Percentiles rank a stretch among this genome's conserved stretches.
These are phyloP conservation scores for Colletotrichum acutatum DNA, from an alignment of 2,329 filamentous ascomycete genomes.

Conservation along the genomic window DNA sequence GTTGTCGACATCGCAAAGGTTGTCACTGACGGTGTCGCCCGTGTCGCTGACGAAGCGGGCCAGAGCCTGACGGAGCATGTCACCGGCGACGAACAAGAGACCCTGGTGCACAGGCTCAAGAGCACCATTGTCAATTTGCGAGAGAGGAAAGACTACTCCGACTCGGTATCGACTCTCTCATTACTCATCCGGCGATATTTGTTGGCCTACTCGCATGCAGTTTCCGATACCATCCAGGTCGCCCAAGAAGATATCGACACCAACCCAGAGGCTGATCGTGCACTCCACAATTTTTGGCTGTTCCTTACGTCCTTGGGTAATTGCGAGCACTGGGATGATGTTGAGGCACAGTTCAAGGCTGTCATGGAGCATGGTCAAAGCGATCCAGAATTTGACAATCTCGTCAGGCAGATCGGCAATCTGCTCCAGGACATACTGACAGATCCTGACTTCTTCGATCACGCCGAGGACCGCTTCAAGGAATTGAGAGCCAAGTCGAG, in stretches of 20 bases:
- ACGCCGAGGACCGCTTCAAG: conserved; percentile 68
- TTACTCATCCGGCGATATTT: conserved; percentile 83
- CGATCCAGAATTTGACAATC: conserved; percentile 84
- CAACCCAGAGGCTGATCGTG: conserved; percentile 80
- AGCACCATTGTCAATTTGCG: conserved; percentile 79
- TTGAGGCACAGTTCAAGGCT: conserved; percentile 74
- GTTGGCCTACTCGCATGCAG: conserved; percentile 78
- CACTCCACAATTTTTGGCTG: conserved; percentile 82
- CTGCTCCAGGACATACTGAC: conserved; percentile 84
- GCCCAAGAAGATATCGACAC: conserved; percentile 77
- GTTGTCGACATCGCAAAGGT: conserved; percentile 64
- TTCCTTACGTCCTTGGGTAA: conserved; percentile 85
- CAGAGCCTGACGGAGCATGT: conserved; percentile 81
- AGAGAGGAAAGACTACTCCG: conserved; percentile 82
- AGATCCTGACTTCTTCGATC: conserved; percentile 86
- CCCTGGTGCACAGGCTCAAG: conserved; percentile 80
- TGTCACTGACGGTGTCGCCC: conserved; percentile 63
- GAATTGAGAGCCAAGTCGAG: conserved; percentile 65
- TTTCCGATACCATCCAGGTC: conserved; percentile 73
- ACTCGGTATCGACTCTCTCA: conserved; percentile 84
- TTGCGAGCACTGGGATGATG: conserved; percentile 76
- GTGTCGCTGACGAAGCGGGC: conserved; percentile 68
- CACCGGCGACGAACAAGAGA: conserved; percentile 76
- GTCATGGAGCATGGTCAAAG: conserved; percentile 79
- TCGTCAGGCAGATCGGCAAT: conserved; percentile 79